Conservation (phyloP, 441 rosid species). For the Euphorbia celastroides region DNA sequence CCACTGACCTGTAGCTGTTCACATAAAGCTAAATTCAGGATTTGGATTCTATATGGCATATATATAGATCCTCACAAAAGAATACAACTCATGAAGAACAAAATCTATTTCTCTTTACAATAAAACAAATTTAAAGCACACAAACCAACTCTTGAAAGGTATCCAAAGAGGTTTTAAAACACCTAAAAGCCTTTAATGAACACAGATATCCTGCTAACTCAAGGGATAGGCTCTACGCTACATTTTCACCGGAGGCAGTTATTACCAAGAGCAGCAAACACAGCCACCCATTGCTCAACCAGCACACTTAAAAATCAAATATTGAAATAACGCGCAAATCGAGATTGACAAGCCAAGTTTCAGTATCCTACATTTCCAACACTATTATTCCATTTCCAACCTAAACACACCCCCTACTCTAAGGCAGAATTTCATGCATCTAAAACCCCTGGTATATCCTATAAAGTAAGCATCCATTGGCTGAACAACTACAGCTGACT, state of each 20-base stretch:
- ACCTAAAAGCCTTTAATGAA: neutral
- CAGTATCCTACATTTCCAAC: neutral
- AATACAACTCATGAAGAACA: neutral
- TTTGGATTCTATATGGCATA: neutral
- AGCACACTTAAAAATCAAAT: neutral
- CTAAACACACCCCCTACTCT: neutral
- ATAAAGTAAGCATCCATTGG: neutral
- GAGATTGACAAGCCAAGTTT: neutral
- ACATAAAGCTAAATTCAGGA: neutral
- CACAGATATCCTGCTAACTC: neutral
- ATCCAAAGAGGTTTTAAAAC: neutral
- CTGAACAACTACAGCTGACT: neutral
- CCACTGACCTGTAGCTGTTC: neutral
- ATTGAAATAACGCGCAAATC: neutral
- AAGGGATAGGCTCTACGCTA: neutral
- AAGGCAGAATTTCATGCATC: neutral
- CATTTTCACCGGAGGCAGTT: neutral
- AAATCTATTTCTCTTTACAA: neutral
- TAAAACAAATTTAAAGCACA: neutral
- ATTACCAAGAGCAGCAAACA: neutral
- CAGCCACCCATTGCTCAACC: neutral
- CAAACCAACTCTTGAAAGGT: neutral
- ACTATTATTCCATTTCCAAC: neutral
- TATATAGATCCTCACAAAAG: neutral
- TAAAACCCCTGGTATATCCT: neutral